Percentiles rank a stretch among this genome's conserved stretches.
Conservation (phyloP, 1,284 basidiomycete genomes). For the Pulveroboletus sp. region DNA sequence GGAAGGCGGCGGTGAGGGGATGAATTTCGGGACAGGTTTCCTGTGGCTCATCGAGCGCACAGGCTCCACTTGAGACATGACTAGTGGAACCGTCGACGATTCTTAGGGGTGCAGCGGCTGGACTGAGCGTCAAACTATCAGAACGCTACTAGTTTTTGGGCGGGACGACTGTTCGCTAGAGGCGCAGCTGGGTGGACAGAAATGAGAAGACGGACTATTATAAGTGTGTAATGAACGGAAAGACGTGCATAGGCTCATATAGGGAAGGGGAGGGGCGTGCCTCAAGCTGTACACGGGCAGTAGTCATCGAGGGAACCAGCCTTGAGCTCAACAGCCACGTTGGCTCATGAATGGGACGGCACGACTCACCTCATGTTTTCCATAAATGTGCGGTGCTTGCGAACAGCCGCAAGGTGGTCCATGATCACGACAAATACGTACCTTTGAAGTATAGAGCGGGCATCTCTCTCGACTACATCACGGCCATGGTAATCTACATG, state of each 20-base stretch:
- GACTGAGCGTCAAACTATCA: conserved; percentile 12
- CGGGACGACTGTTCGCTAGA: conserved; percentile 21
- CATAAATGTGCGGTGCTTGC: conserved; percentile 37
- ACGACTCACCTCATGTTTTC: conserved; percentile 43
- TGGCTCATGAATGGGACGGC: conserved; percentile 37
- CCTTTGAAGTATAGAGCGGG: conserved; percentile 25
- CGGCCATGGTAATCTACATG: conserved; percentile 23
- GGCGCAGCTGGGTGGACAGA: conserved; percentile 31
- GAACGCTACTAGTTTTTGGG: conserved; percentile 13
- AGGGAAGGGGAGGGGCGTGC: conserved; percentile 30
- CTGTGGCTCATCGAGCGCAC: conserved; percentile 56
- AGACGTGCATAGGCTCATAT: conserved; percentile 35
- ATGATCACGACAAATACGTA: conserved; percentile 39
- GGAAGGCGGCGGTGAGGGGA: conserved; percentile 59
- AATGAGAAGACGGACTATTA: conserved; percentile 37
- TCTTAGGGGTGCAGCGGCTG: conserved; percentile 9
- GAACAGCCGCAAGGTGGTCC: conserved; percentile 40
- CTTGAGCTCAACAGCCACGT: conserved; percentile 41
- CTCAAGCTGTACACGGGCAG: conserved; percentile 37
- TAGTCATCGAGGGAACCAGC: conserved; percentile 37
- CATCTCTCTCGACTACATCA: conserved; percentile 30
- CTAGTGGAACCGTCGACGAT: conserved; percentile 3
- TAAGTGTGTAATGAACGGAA: conserved; percentile 33
- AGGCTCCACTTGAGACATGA: conserved; percentile 33
- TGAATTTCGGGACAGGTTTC: conserved; percentile 64